Base-by-base conservation (phyloP, 75 land plant species). In the Cupressus sempervirens region DNA sequence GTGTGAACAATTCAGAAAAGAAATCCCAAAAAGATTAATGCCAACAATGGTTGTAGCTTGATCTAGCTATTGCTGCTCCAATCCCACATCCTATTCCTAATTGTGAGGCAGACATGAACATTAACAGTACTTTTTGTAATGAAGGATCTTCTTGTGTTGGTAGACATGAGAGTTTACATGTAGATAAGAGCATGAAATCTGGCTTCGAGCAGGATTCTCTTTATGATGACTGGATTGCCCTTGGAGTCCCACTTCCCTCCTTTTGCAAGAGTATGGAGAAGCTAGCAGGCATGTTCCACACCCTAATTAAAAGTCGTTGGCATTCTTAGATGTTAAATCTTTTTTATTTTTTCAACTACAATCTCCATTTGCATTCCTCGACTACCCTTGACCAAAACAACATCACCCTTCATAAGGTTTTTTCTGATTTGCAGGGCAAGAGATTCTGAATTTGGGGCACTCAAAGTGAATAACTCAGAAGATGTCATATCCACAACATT, bases 341-440 rank as follows among this genome's bases (percentile, higher is more conserved):
- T 13, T 43, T 86, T 90, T 74, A 90, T 90, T 48, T 75, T 84
- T 68, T 87, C 80, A 75, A 87, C 89, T 32, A 88, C 75, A 50
- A 85, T 76, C 76, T 92, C 93, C 93, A 92, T 92, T 48, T 56
- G 72, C 89, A 90, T 88, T 73, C 86, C 88, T 7, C 91, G 87
- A 84, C 91, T 90, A 7, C 93, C 91, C 84, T 92, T 92, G 29
- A 92, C 91, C 32, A 92, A 84, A 85, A 92, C 90, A 30, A 88
- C 85, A 72, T 92, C 93, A 29, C 88, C 84, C 16, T 58, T 70
- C 48, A 67, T 62, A 20, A 92, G 8, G 8, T 52, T 68, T 48
- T 83, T 20, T 6, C 68, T 74, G 23, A 92, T 81, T 83, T 88
- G 80, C 0, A n/a, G 58, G 13, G 84, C 86, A 53, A 92, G 86